Evolutionary conservation across 768 basidiomycete species (phyloP).

Genomic region (Termitomyces sp.): DNA sequence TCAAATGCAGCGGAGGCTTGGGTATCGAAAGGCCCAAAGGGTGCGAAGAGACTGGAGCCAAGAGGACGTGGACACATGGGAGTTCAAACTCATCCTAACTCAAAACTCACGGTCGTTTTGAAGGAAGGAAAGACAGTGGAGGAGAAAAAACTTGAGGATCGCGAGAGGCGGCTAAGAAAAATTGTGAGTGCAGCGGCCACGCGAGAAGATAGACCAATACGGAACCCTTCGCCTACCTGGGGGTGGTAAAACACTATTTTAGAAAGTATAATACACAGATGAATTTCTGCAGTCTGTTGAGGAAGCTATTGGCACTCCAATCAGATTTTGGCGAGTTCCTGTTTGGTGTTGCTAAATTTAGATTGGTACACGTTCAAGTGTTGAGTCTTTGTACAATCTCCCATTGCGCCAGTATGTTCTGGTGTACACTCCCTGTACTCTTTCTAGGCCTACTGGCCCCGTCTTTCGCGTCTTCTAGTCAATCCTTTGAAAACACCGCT

Average conservation of each 20-base stretch:
- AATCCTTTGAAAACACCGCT: conserved; percentile 82
- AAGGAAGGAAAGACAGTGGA: conserved; percentile 77
- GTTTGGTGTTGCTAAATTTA: conserved; percentile 18
- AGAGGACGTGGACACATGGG: conserved; percentile 82
- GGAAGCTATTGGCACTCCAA: neutral
- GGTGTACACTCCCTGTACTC: conserved; percentile 43
- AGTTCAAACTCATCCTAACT: conserved; percentile 68
- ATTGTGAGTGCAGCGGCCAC: conserved; percentile 78
- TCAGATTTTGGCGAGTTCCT: neutral
- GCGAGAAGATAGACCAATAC: conserved; percentile 74
- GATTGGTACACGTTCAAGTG: conserved; percentile 24
- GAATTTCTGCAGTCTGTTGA: neutral
- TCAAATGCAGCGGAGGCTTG: conserved; percentile 74
- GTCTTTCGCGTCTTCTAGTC: conserved; percentile 30
- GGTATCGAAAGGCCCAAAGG: conserved; percentile 80
- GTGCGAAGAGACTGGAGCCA: conserved; percentile 65
- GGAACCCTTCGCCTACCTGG: conserved; percentile 70
- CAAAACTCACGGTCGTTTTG: conserved; percentile 71
- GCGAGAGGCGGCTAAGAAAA: conserved; percentile 62
- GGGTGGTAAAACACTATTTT: conserved; percentile 54
- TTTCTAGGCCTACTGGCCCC: conserved; percentile 35
- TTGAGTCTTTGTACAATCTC: conserved; percentile 24
- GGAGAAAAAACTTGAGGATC: conserved; percentile 58
- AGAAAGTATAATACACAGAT: conserved; percentile 4
- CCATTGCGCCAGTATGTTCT: conserved; percentile 30